These are phyloP conservation scores for Gracilariopsis chorda DNA, from an alignment of 23 red algal species.

Conservation along the genomic window DNA sequence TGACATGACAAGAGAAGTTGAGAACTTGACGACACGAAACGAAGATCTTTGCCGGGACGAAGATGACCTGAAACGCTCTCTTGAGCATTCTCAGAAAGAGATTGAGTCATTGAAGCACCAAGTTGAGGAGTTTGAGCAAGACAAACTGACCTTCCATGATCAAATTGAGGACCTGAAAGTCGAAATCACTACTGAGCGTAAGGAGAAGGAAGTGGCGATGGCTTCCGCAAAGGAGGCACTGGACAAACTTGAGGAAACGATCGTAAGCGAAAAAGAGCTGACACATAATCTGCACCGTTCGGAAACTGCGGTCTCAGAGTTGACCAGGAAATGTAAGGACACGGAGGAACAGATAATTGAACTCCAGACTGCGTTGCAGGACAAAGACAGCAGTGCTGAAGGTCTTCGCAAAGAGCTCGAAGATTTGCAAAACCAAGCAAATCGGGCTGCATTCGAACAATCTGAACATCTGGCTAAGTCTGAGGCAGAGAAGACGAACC, in stretches of 20 bases:
- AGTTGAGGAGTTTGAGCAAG: neutral
- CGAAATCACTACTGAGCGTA: neutral
- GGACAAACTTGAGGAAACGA: neutral
- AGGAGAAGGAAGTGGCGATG: neutral
- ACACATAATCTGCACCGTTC: neutral
- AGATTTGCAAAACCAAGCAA: neutral
- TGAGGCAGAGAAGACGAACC: neutral
- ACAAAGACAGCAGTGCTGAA: neutral
- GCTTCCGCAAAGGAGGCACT: neutral
- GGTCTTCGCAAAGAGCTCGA: neutral
- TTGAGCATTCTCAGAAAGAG: neutral
- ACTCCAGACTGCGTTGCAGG: neutral
- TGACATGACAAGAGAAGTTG: neutral
- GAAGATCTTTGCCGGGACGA: neutral
- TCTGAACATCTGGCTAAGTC: neutral
- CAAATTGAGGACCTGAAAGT: neutral
- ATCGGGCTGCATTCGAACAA: neutral
- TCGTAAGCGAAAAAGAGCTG: neutral
- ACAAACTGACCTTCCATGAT: neutral
- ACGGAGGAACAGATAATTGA: neutral
- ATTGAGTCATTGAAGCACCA: neutral
- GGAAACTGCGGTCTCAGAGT: neutral
- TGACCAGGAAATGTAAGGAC: neutral
- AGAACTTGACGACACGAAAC: neutral
- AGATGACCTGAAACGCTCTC: neutral